Evolutionary conservation across 371 early-diverging fungal species (phyloP).

Genomic region (Fennellomyces sp.): DNA sequence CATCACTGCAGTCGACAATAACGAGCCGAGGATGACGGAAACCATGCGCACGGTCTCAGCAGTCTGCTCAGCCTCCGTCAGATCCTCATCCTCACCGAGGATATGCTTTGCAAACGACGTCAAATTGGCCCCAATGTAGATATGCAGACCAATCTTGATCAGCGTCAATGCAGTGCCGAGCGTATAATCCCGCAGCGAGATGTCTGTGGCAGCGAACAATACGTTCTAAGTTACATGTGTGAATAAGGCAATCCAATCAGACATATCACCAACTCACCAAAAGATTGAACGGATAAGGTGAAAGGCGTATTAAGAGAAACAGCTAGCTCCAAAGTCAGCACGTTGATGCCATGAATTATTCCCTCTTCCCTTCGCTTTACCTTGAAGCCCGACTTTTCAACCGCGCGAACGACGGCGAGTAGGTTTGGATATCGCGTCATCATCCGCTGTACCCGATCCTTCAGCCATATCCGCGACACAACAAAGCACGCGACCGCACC

Average conservation of each 20-base stretch:
- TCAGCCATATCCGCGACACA: constrained; percentile 56
- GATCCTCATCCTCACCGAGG: constrained; percentile 50
- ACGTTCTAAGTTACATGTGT: constrained; percentile 45
- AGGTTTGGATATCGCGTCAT: constrained; percentile 59
- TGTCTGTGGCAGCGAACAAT: constrained; percentile 64
- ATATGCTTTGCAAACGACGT: constrained; percentile 58
- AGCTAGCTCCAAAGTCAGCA: constrained; percentile 39
- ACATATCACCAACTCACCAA: constrained; percentile 37
- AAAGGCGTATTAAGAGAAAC: constrained; percentile 68
- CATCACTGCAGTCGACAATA: constrained; percentile 59
- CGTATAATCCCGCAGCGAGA: constrained; percentile 55
- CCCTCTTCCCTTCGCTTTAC: constrained; percentile 33
- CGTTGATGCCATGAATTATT: background rate
- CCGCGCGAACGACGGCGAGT: constrained; percentile 60
- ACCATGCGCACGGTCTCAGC: constrained; percentile 36
- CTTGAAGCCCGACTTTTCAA: constrained; percentile 72
- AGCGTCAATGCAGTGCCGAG: constrained; percentile 70
- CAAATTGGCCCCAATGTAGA: constrained; percentile 76
- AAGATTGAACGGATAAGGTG: constrained; percentile 81
- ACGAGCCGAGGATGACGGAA: constrained; percentile 40
- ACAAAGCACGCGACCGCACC: constrained; percentile 69
- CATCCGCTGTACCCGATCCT: constrained; percentile 49
- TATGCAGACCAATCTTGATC: constrained; percentile 65
- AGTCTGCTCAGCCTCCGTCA: constrained; percentile 32
- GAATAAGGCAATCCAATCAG: background rate